Evolutionary conservation across 2,329 filamentous ascomycete species (phyloP), one percentile per base, ranked within the genome.

Genomic region (Lachnellula subtilissima): DNA sequence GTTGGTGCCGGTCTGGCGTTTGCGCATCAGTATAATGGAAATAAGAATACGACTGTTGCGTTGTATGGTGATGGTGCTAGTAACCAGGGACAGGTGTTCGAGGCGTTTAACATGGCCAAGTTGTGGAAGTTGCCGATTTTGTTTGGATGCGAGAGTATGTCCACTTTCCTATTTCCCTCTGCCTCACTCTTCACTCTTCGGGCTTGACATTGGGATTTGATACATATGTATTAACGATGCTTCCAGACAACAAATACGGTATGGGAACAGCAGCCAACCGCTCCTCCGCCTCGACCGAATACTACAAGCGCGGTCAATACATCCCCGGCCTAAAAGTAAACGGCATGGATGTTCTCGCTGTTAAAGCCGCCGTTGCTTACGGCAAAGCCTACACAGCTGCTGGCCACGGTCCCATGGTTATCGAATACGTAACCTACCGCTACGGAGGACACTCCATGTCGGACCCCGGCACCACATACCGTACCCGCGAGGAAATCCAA

Each of bases 81-180:
- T 82, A 99, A 99, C 83, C 94, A 99, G 82, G 94, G 94, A 64
- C 94, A 99, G 78, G 94, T 99, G 68, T 99, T 99, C 71, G 94
- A 99, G 83, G 92, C 94, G 61, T 99, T 95, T 85, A 99, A 99
- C 87, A 99, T 99, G 94, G 94, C 94, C 62, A 97, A 97, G 84
- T 86, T 99, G 65, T 99, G 94, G 94, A 92, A 94, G 69, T 81
- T 99, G 48, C 94, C 94, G 54, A 85, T 92, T 66, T 88, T 99
- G 66, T 99, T 99, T 72, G 92, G 91, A 67, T 99, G 94, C 76
- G 94, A 99, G 82, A 99, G 92, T 96, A 79, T 74, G 91, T 84
- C 2, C 28, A 32, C 28, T 32, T 32, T 43, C 2, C n/a, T 40
- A 9, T 42, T 39, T 49, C n/a, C 6, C 11, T n/a, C 32, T 14